Evolutionary conservation across 345 rosid genomes (phyloP), one percentile per base, ranked within the genome.

Genomic region (Eucalyptus dawsonii): DNA sequence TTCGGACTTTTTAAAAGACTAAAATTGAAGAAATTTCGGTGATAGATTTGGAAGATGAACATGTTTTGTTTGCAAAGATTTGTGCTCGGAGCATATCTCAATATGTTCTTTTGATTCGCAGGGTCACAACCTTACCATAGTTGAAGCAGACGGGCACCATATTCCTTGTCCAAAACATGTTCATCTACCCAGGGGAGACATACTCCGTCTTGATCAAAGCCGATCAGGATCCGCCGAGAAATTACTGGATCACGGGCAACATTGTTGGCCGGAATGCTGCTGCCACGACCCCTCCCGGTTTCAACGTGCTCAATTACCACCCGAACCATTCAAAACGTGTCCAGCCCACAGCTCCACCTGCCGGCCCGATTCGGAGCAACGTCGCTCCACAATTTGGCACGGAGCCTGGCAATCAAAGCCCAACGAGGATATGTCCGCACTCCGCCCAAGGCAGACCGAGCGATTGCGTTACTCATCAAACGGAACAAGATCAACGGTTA

Each of bases 111-210:
- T 51, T 51, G 54, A 51, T 51, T 1, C 86, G 50, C 90, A 95
- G 95, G 99, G 96, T 45, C 58, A 96, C 81, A 95, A 92, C 58
- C 88, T 97, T 94, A 96, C 99, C 2, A 96, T 97, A 27, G 97
- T 96, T 6, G 99, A 96, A 90, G 92, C 54, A 5, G 98, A 95
- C 58, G 98, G 99, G 44, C 95, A 95, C 90, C 92, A 93, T 98
- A 50, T 95, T 97, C 89, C 90, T 91, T 15, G 96, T 96, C 9
- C 91, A 92, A 22, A 97, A 95, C 88, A 89, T 95, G 29, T 96
- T 93, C 88, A 92, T 97, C 81, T 96, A 96, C 92, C 95, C 54
- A 6, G 54, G 8, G 21, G 8, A 51, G 54, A 51, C 21, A 6
- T 51, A 16, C 54, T 51, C 21, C 98, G 0, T 97, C 42, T 88